Evolutionary conservation across 179 eudicot genomes (phyloP).

Genomic region (Carnegiea gigantea): DNA sequence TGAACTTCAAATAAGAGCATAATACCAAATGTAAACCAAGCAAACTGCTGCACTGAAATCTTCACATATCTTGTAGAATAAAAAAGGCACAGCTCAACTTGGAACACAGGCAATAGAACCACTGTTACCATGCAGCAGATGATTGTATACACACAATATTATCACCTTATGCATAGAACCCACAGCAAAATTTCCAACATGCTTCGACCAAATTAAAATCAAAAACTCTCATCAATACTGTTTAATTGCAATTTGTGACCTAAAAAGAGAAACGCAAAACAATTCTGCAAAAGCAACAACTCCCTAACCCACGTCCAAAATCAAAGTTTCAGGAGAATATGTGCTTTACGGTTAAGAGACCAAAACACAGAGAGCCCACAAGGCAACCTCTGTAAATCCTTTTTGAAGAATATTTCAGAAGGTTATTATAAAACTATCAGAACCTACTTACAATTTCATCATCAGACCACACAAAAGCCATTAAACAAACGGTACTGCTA

Average conservation of each 20-base stretch:
- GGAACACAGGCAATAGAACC: no score
- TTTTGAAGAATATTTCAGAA: not conserved
- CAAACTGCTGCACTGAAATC: no score
- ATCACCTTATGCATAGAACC: no score
- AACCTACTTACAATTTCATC: not conserved
- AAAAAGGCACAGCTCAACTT: no score
- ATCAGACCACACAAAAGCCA: not conserved
- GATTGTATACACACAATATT: no score
- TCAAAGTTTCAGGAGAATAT: not conserved
- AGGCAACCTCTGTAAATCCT: not conserved
- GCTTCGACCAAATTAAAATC: no score
- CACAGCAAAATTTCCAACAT: no score
- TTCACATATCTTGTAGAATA: no score
- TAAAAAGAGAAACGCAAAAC: not conserved
- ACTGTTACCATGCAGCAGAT: no score
- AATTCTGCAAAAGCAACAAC: not conserved
- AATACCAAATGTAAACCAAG: no score
- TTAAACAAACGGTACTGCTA: not conserved
- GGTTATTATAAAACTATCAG: not conserved
- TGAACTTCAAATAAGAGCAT: no score
- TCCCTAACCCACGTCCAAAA: not conserved
- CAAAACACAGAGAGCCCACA: not conserved
- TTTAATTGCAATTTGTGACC: not conserved
- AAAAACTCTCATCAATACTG: no score
- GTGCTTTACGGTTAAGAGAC: not conserved